phyloP scores from a whole-genome alignment of 2,329 filamentous ascomycete genomes.

The Pseudocercospora eumusae region DNA sequence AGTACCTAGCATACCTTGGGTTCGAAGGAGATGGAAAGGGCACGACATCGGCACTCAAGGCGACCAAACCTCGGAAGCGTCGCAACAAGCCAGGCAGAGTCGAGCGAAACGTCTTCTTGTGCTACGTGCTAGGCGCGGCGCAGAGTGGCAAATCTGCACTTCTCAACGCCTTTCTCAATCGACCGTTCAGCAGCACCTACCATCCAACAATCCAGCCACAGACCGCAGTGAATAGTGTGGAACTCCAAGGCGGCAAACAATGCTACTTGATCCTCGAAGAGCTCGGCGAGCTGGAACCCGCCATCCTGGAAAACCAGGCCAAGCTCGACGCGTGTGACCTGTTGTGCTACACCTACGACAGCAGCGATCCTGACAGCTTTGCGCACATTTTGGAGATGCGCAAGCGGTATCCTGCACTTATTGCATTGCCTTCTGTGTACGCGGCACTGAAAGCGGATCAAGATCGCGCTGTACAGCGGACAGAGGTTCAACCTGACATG shows the following conservation, averaged over 20 bases:
- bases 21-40: conserved; percentile 78
- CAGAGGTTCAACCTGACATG: conserved; percentile 85
- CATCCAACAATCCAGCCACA: conserved; percentile 93
- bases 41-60: conserved; percentile 81
- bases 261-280: conserved; percentile 96
- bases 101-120: conserved; percentile 90
- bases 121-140: conserved; percentile 84
- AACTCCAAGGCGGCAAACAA: conserved; percentile 92
- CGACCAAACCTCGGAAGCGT: conserved; percentile 88
- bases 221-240: conserved; percentile 92
- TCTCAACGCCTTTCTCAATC: conserved; percentile 85
- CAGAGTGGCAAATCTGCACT: conserved; percentile 89
- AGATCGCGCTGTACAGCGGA: conserved; percentile 94
- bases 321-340: conserved; percentile 93
- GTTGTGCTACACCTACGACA: conserved; percentile 94
- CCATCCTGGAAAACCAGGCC: conserved; percentile 85
- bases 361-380: conserved; percentile 93
- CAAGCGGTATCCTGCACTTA: conserved; percentile 75
- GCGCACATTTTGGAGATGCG: conserved; percentile 83
- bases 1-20: conserved; percentile 93
- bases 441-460: conserved; percentile 92
- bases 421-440: conserved; percentile 88
- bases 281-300: conserved; percentile 90
- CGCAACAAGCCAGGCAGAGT: conserved; percentile 79
- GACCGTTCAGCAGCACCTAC: conserved; percentile 80